phyloP scores from a whole-genome alignment of 2,329 filamentous ascomycete genomes.

The Ophiocordyceps camponoti-saundersi region DNA sequence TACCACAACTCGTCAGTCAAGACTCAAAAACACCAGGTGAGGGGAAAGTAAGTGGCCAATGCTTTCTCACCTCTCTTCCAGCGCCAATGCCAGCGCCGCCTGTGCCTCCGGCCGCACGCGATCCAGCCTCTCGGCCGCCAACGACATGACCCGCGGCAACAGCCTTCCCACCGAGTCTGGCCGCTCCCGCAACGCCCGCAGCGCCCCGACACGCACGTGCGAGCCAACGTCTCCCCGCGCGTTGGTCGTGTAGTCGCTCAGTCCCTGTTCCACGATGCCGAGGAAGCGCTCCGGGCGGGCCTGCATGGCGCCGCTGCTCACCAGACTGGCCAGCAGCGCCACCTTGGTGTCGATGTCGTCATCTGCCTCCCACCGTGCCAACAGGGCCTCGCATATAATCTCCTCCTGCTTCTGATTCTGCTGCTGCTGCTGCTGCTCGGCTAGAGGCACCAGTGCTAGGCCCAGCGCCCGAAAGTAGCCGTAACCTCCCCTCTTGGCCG shows the following conservation, averaged over 20 bases:
- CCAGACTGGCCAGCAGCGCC: constrained; percentile 37
- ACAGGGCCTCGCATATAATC: constrained; percentile 24
- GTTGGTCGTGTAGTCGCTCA: constrained; percentile 86
- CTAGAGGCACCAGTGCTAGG: constrained; percentile 30
- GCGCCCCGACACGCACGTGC: constrained; percentile 63
- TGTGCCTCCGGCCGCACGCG: constrained; percentile 59
- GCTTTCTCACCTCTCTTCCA: constrained; percentile 31
- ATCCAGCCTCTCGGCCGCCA: constrained; percentile 81
- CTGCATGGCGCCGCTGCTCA: constrained; percentile 25
- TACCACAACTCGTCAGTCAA: neutral
- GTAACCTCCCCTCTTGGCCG: constrained; percentile 18
- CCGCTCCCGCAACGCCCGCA: constrained; percentile 56
- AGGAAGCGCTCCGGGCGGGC: constrained; percentile 24
- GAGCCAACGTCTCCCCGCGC: constrained; percentile 83
- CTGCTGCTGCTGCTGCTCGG: constrained; percentile 2
- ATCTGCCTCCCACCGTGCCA: constrained; percentile 35
- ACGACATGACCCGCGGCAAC: constrained; percentile 38
- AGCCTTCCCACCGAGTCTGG: constrained; percentile 18
- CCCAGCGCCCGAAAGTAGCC: constrained; percentile 38
- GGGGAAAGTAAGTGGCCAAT: too few relatives aligned
- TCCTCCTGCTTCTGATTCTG: constrained; percentile 5
- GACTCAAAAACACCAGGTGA: neutral
- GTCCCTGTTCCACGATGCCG: constrained; percentile 31
- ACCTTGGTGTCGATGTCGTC: constrained; percentile 32
- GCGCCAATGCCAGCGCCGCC: constrained; percentile 26